These are phyloP conservation scores for Ilyonectria destructans DNA, from an alignment of 2,329 filamentous ascomycete genomes.

Conservation along the genomic window DNA sequence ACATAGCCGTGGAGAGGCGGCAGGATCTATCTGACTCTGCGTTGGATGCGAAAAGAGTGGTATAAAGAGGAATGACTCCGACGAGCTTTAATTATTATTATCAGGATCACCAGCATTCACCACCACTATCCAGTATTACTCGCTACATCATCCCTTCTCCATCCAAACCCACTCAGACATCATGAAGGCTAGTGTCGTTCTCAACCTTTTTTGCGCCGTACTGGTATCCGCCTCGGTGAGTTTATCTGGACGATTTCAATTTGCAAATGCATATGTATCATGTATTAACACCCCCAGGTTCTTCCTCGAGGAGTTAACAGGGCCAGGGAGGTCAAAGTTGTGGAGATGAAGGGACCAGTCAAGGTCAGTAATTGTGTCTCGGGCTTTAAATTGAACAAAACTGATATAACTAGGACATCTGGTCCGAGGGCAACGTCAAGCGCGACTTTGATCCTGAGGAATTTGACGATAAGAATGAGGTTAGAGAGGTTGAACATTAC, in stretches of 20 bases:
- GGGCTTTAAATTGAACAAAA: too few relatives aligned
- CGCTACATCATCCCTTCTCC: too few relatives aligned
- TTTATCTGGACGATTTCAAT: not conserved
- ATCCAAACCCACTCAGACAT: not conserved
- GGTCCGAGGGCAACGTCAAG: not conserved
- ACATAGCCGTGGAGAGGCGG: not conserved
- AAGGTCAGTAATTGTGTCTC: not conserved
- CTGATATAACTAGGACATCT: not conserved
- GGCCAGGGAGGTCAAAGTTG: not conserved
- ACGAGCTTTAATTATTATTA: not conserved
- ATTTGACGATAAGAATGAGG: not conserved
- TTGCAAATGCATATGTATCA: not conserved
- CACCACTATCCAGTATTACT: not conserved
- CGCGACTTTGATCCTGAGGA: not conserved
- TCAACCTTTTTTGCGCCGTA: not conserved
- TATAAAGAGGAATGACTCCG: not conserved
- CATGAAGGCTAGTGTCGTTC: conserved; percentile 15
- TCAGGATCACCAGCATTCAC: not conserved
- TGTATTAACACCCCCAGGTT: not conserved
- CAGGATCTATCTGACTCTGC: not conserved
- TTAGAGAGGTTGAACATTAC: not conserved
- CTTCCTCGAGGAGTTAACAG: not conserved
- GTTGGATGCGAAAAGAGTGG: not conserved
- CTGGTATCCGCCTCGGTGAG: conserved; percentile 20
- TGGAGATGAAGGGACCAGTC: not conserved